Percentiles rank a stretch among this genome's conserved stretches.
Conservation (phyloP, 768 basidiomycete species). For the Boletus tomentosulus region DNA sequence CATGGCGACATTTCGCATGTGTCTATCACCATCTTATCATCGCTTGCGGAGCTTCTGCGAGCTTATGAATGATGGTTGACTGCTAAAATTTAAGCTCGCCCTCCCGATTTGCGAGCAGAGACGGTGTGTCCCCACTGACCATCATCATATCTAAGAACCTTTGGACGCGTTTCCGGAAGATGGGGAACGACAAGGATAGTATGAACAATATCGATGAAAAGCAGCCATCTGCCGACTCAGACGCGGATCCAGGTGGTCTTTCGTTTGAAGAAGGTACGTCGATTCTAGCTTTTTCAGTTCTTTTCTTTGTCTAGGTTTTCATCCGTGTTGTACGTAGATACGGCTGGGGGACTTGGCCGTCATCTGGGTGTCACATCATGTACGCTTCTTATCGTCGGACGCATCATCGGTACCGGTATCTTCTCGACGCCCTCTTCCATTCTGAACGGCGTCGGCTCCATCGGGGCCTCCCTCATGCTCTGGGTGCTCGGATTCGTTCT, state of each 20-base stretch:
- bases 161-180: conserved; percentile 5
- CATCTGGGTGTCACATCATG: conserved; percentile 55
- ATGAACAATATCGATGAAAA: background rate
- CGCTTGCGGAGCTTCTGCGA: background rate
- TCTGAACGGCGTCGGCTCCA: conserved; percentile 50
- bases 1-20: background rate
- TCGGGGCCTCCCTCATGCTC: conserved; percentile 59
- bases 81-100: background rate
- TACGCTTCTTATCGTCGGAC: conserved; percentile 53
- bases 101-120: background rate
- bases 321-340: conserved; percentile 28
- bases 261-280: conserved; percentile 48
- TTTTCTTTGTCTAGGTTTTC: background rate
- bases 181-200: background rate
- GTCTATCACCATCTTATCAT: background rate
- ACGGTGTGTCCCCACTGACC: no score
- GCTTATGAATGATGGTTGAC: background rate
- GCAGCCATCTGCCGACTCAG: conserved; percentile 6
- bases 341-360: conserved; percentile 54
- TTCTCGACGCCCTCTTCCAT: conserved; percentile 62
- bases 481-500: conserved; percentile 60
- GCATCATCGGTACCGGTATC: conserved; percentile 62
- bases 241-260: conserved; percentile 38
- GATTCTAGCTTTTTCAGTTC: background rate
- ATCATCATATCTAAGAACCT: conserved; percentile 7